A percentile compares a stretch with the other conserved stretches of the same genome.
phyloP scores from a whole-genome alignment of 2,329 filamentous ascomycete species.

The Thelonectria discophora region DNA sequence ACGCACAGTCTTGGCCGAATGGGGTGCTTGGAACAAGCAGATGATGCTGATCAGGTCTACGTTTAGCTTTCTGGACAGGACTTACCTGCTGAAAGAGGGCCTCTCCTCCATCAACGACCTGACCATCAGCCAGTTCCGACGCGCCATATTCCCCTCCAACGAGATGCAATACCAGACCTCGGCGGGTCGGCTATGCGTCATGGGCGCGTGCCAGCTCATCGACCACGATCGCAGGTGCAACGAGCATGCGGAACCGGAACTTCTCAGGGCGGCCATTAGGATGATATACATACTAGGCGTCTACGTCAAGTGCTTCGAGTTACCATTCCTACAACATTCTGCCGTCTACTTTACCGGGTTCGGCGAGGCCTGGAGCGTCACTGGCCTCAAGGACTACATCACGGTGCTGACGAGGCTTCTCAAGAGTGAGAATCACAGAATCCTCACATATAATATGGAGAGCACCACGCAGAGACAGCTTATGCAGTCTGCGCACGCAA shows the following conservation, averaged over 20 bases:
- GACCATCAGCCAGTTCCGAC: conserved; percentile 78
- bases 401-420: conserved; percentile 74
- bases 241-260: conserved; percentile 64
- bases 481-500: conserved; percentile 75
- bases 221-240: conserved; percentile 72
- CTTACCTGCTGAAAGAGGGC: conserved; percentile 80
- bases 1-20: conserved; percentile 63
- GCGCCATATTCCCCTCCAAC: conserved; percentile 57
- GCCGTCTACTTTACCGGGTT: conserved; percentile 74
- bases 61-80: conserved; percentile 93
- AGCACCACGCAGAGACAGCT: conserved; percentile 82
- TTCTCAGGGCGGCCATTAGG: conserved; percentile 79
- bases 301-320: conserved; percentile 83
- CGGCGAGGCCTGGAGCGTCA: conserved; percentile 70
- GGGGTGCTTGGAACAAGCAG: conserved; percentile 82
- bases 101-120: conserved; percentile 81
- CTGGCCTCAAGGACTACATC: conserved; percentile 79
- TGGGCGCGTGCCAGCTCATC: conserved; percentile 77
- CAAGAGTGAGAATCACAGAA: conserved; percentile 75
- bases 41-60: conserved; percentile 83
- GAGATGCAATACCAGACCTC: conserved; percentile 21
- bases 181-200: conserved; percentile 48
- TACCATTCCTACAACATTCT: conserved; percentile 74
- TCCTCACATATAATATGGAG: conserved; percentile 83
- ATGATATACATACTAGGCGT: conserved; percentile 88